phyloP scores from a whole-genome alignment of 495 filamentous ascomycete genomes.

The Penicillium cosmopolitanum region DNA sequence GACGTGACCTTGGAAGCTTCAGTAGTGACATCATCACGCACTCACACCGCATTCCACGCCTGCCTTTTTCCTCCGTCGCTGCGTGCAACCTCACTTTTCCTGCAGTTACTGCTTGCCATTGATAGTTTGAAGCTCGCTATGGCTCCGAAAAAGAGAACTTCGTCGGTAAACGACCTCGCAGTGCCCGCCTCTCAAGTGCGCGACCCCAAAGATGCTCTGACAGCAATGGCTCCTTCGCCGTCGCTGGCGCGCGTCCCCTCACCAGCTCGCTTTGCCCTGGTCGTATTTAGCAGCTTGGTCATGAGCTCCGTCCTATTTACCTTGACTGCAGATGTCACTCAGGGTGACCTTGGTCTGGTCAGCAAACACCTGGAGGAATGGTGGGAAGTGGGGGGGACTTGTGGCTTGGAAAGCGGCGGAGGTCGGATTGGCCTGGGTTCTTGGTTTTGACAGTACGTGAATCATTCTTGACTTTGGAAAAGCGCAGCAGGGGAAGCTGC shows the following conservation, averaged over 20 bases:
- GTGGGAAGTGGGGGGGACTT: slow-evolving; percentile 61
- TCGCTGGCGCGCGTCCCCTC: slow-evolving; percentile 44
- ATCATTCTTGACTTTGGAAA: neutral
- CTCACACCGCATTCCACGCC: slow-evolving; percentile 26
- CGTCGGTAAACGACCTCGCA: slow-evolving; percentile 3
- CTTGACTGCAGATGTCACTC: slow-evolving; percentile 50
- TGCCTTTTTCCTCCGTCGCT: slow-evolving; percentile 14
- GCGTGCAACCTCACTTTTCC: neutral
- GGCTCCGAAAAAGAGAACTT: slow-evolving; percentile 21
- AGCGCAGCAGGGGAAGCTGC: neutral
- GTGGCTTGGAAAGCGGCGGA: slow-evolving; percentile 70
- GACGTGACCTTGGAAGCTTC: slow-evolving; percentile 15
- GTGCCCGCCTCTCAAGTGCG: slow-evolving; percentile 9
- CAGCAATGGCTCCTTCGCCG: slow-evolving; percentile 5
- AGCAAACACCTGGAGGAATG: slow-evolving; percentile 62
- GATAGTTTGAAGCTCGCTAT: slow-evolving; percentile 5
- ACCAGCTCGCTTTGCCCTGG: slow-evolving; percentile 61
- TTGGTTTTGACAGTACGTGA: slow-evolving; percentile 67
- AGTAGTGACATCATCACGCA: slow-evolving; percentile 42
- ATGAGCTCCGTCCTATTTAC: slow-evolving; percentile 61
- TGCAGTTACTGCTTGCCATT: too few relatives aligned
- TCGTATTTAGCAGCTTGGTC: slow-evolving; percentile 64
- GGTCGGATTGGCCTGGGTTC: slow-evolving; percentile 70
- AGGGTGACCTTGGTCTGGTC: slow-evolving; percentile 62
- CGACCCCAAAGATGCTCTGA: slow-evolving; percentile 17